Evolutionary conservation across 805 yeast species (phyloP), one percentile per base, ranked within the genome.

Genomic region (Phaffomyces antillensis): DNA sequence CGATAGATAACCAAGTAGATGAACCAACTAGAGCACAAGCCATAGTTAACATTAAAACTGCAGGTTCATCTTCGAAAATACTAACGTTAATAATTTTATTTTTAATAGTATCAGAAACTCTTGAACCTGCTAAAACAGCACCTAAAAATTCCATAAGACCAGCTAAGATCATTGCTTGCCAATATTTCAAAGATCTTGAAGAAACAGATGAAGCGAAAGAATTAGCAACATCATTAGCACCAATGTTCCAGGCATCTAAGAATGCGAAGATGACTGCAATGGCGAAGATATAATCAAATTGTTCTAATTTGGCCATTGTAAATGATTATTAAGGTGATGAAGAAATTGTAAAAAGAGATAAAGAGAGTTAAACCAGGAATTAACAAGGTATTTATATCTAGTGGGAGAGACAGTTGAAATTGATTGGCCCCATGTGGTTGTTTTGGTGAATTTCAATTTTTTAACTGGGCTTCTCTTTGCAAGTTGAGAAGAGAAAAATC

Each of bases 161-260:
- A 0, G 87, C 87, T 36, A 84, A 64, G 32, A 81, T 53, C 86
- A 81, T 80, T 16, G 88, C 90, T 62, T 83, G 91, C 79, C 83
- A 76, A 60, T 81, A 81, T 44, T 75, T 75, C 51, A 83, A 66
- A 15, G 87, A 73, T 53, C 84, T 68, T 12, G 90, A 81, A 13
- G 89, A 79, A 6, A 83, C 80, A 0, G 90, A 76, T 3, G 90
- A 82, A 1, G 91, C 83, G 57, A 81, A 83, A 2, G 91, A 83
- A 68, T 84, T 83, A 15, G 90, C 83, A 46, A 83, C 88, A 68
- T 83, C 91, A 58, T 84, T 83, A 28, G 90, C 91, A 42, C 90
- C 90, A 53, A 82, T 83, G 61, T 82, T 83, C 73, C 79, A 83
- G 5, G 89, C 90, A 64, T 83, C 89, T 53, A 83, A 67, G 68